Base-by-base conservation (phyloP, 345 rosid genomes). In the Barbarea vulgaris region DNA sequence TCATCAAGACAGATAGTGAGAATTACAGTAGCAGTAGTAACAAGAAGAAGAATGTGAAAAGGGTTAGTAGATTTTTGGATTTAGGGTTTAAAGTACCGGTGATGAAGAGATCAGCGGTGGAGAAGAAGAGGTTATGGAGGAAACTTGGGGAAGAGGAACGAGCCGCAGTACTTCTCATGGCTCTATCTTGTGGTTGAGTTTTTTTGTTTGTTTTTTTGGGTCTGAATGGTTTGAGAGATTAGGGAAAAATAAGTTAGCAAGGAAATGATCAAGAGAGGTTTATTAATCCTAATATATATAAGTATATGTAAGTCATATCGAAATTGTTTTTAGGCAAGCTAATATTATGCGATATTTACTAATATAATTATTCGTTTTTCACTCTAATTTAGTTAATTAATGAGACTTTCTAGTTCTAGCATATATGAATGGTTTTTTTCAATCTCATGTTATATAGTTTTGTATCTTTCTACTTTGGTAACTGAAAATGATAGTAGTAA, bases 81-180 rank as follows among this genome's bases (percentile, higher is more conserved):
- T 86, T 89, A 37, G 83, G 93, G 41, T 80, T 94, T 65, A 94
- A 91, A 95, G 91, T 97, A 15, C 82, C 93, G 9, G 90, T 91
- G 53, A 79, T 74, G 78, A 73, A 79, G 80, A 80, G 91, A 82
- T 89, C 93, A 4, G 77, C 75, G 5, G 80, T 82, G 60, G 87
- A 85, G 84, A 91, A 81, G 81, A 86, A 83, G 77, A 76, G 87
- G 47, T 8, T 88, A 70, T 83, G 81, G 81, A 79, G 42, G 48
- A 87, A 89, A 81, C 36, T 90, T 3, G 97, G 97, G 1, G 99
- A 88, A 78, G 82, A 79, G n/a, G 99, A 95, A 70, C 89, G 84
- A 81, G 99, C 98, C 1, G 99, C 99, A 2, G 89, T 88, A 19
- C 83, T 95, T 48, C 81, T 95, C 51, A 92, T 95, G 97, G 85